Conservation (phyloP, 169 alveolate genomes). For the Eimeria brunetti region DNA sequence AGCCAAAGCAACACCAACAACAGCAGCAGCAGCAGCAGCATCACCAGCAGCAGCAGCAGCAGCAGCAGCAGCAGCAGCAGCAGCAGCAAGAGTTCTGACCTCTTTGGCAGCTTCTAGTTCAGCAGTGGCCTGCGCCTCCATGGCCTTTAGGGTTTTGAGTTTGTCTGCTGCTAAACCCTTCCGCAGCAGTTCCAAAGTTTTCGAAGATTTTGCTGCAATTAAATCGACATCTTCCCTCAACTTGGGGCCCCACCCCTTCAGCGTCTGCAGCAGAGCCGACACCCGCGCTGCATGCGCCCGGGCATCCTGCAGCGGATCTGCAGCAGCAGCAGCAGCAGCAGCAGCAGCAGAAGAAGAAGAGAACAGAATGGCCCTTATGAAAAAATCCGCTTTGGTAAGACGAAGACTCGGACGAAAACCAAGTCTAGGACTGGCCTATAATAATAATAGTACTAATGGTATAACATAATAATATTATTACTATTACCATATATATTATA, state of each 20-base stretch:
- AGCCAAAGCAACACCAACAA: neutral
- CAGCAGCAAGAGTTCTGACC: neutral
- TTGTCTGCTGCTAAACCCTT: neutral
- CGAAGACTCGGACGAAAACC: too few species aligned
- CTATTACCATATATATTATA: too few species aligned
- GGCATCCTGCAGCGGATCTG: conserved; percentile 23
- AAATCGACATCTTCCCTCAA: conserved; percentile 5
- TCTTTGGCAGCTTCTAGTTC: conserved; percentile 28
- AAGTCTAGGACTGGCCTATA: too few species aligned
- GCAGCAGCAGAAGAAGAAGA: neutral
- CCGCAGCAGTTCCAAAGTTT: neutral
- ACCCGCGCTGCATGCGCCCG: neutral
- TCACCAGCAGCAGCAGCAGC: neutral
- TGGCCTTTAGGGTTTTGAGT: neutral
- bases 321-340: conserved; percentile 17
- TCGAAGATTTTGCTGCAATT: neutral
- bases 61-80: neutral
- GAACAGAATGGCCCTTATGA: too few species aligned
- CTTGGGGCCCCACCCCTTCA: neutral
- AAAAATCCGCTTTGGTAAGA: too few species aligned
- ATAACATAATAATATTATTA: too few species aligned
- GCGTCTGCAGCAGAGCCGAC: neutral
- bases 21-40: conserved; percentile 2
- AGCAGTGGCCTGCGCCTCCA: neutral
- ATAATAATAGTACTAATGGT: too few species aligned